These are phyloP conservation scores for Dictyostelium firmibasis DNA, from an alignment of 78 protist species.

Conservation along the genomic window DNA sequence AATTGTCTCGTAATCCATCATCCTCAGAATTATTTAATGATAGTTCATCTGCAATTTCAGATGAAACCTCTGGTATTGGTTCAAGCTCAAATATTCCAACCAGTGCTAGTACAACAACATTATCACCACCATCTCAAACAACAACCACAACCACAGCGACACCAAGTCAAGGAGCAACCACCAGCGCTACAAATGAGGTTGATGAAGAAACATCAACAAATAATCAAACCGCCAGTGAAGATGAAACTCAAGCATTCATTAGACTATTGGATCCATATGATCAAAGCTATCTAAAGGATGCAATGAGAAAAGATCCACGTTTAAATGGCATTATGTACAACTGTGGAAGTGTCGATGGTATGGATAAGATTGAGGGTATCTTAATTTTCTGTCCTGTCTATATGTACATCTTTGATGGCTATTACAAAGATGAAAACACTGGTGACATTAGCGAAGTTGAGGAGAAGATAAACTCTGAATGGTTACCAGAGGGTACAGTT, in stretches of 20 bases:
- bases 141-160: background rate
- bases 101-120: background rate
- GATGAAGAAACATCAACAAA: constrained; percentile 28
- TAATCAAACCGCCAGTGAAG: background rate
- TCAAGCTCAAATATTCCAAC: background rate
- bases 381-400: constrained; percentile 54
- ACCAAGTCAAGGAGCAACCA: background rate
- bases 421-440: constrained; percentile 21
- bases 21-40: background rate
- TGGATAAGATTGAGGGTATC: constrained; percentile 81
- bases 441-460: constrained; percentile 79
- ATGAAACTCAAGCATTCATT: constrained; percentile 64
- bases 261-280: constrained; percentile 55
- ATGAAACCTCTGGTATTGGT: background rate
- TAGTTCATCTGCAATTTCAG: background rate
- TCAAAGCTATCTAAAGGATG: constrained; percentile 36
- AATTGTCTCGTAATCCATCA: background rate
- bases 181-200: background rate
- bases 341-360: constrained; percentile 82
- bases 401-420: constrained; percentile 79
- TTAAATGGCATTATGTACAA: constrained; percentile 37
- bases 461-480: constrained; percentile 55
- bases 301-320: constrained; percentile 38
- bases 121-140: background rate
- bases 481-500: constrained; percentile 52